Base-by-base conservation (phyloP, 2,329 filamentous ascomycete species). In the Amauroascus niger region DNA sequence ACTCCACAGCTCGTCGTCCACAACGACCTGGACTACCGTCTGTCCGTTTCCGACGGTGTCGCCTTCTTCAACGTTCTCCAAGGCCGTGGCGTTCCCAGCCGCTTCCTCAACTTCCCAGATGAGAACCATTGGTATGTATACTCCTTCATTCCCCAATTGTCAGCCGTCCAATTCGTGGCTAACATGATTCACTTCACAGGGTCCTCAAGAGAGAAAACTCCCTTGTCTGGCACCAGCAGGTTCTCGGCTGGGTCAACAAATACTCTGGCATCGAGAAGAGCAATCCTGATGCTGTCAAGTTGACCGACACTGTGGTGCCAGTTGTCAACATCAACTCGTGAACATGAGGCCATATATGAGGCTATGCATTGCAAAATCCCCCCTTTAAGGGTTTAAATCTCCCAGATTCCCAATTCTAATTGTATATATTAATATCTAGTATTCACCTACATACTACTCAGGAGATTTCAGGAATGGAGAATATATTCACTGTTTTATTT, bases 1-100 rank as follows among this genome's bases (percentile, higher is more conserved):
- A 95, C 88, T 1, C 90, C 90, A 0, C 82, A 88, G 67, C 76
- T 96, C 57, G 80, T 91, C 52, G 86, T 95, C 57, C 90, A 96
- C 69, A 89, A 80, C 65, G 86, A 89, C 62, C 76, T 88, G 35
- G 90, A 95, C 67, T 95, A 90, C 67, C 80, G 89, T n/a, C 74
- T 95, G 13, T 82, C 88, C 2, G 81, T 95, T 28, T 80, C 83
- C 0, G 89, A 95, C 66, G 88, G 88, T 0, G 66, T 94, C 48
- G 79, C 84, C 6, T 81, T 87, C 56, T 94, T 93, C 74, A 91
- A 93, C 61, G 80, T 88, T 9, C 73, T 94, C 26, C 88, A 94
- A 69, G 79, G 79, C 3, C 78, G 79, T 35, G 82, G 81, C 0
- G 79, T 94, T 0, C 82, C 86, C 13, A 91, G 86, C 68, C 82